Percentiles rank a stretch among this genome's conserved stretches.
Evolutionary conservation across 2,329 filamentous ascomycete genomes (phyloP).

Genomic region (Colletotrichum sp.): DNA sequence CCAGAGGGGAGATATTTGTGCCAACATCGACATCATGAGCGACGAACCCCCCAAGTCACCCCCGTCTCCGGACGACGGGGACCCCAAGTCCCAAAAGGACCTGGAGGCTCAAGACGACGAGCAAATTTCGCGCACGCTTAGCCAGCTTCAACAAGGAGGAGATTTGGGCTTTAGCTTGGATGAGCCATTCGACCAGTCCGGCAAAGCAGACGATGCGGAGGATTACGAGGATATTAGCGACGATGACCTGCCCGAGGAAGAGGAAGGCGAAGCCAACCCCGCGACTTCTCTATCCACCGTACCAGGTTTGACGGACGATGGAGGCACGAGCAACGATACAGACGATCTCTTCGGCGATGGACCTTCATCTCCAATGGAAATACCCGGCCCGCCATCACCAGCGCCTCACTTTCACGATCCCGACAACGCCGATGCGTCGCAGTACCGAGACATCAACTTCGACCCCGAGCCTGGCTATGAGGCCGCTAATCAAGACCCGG

Average conservation of each 20-base stretch:
- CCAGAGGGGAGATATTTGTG: slow-evolving; percentile 11
- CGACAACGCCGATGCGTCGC: slow-evolving; percentile 38
- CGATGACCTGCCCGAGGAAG: slow-evolving; percentile 86
- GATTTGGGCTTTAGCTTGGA: slow-evolving; percentile 48
- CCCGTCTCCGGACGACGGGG: slow-evolving; percentile 36
- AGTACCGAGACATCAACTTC: slow-evolving; percentile 52
- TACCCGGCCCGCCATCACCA: slow-evolving; percentile 49
- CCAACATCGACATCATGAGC: slow-evolving; percentile 17
- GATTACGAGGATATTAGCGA: slow-evolving; percentile 93
- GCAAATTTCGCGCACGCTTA: slow-evolving; percentile 50
- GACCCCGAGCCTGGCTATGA: slow-evolving; percentile 49
- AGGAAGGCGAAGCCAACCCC: slow-evolving; percentile 57
- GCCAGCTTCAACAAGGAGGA: slow-evolving; percentile 43
- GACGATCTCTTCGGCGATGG: slow-evolving; percentile 75
- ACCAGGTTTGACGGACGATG: slow-evolving; percentile 64
- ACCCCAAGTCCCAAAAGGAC: slow-evolving; percentile 47
- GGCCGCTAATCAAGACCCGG: slow-evolving; percentile 61
- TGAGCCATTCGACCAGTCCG: slow-evolving; percentile 63
- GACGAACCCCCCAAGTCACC: slow-evolving; percentile 22
- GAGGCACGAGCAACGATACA: slow-evolving; percentile 62
- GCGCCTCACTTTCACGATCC: slow-evolving; percentile 46
- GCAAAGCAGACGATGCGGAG: slow-evolving; percentile 91
- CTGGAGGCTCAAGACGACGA: slow-evolving; percentile 56
- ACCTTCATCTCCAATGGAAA: slow-evolving; percentile 51
- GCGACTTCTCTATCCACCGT: slow-evolving; percentile 48